Evolutionary conservation across 2,329 filamentous ascomycete genomes (phyloP).

Genomic region (Xylariales sp.): DNA sequence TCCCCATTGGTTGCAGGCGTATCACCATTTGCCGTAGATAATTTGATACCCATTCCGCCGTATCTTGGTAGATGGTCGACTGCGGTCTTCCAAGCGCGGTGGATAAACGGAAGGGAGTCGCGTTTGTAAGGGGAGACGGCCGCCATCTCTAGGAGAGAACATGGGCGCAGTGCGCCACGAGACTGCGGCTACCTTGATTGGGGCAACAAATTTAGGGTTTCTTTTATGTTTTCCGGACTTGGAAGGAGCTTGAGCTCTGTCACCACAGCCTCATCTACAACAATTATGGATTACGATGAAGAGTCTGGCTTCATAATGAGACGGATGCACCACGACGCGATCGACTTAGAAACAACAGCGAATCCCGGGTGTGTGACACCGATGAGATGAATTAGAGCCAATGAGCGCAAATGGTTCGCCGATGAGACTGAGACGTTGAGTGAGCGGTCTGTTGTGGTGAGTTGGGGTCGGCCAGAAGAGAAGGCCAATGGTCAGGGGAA

Average conservation of each 20-base stretch:
- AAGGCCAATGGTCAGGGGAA: neutral
- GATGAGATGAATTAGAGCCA: conserved; percentile 3
- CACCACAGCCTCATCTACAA: conserved; percentile 39
- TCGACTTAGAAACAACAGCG: conserved; percentile 9
- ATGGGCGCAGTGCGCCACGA: conserved; percentile 51
- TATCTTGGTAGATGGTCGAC: conserved; percentile 56
- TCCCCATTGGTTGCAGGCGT: conserved; percentile 52
- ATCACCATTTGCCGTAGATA: conserved; percentile 54
- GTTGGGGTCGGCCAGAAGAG: conserved; percentile 3
- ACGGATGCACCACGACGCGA: conserved; percentile 20
- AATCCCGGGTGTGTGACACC: neutral
- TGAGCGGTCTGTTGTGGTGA: conserved; percentile 14
- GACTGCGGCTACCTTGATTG: conserved; percentile 41
- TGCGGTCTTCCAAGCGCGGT: conserved; percentile 64
- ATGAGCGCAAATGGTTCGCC: neutral
- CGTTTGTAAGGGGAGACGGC: conserved; percentile 59
- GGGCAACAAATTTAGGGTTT: conserved; percentile 31
- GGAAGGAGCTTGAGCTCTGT: conserved; percentile 2
- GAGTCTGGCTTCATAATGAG: conserved; percentile 41
- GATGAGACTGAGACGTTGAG: conserved; percentile 13
- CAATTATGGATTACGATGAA: conserved; percentile 44
- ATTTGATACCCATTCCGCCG: conserved; percentile 58
- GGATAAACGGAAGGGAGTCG: conserved; percentile 63
- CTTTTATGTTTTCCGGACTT: conserved; percentile 16
- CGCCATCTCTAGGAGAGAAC: conserved; percentile 59